A percentile compares a stretch with the other conserved stretches of the same genome.
phyloP scores from a whole-genome alignment of 306 rosid genomes.

The Acacia confusa region DNA sequence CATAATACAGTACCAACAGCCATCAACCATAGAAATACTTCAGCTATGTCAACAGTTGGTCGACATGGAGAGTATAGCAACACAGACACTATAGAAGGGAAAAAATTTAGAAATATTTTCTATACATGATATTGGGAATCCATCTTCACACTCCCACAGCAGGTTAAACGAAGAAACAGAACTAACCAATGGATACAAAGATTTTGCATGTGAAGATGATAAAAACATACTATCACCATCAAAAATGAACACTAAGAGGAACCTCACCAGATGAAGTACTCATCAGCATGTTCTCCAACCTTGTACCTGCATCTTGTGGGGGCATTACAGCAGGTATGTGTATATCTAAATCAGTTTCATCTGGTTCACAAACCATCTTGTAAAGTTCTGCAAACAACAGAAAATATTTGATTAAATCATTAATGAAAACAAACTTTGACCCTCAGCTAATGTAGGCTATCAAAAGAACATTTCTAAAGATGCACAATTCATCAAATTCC shows the following conservation, averaged over 20 bases:
- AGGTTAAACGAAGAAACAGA: background rate
- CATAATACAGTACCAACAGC: constrained; percentile 91
- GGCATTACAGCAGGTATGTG: constrained; percentile 95
- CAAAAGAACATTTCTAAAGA: too few species aligned
- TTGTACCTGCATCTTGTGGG: constrained; percentile 92
- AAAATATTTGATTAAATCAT: constrained; percentile 25
- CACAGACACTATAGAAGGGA: constrained; percentile 75
- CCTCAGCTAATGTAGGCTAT: too few species aligned
- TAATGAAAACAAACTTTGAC: background rate
- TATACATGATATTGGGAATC: background rate
- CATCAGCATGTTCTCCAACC: constrained; percentile 71
- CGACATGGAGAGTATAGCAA: too few species aligned
- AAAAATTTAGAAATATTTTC: background rate
- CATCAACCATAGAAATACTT: constrained; percentile 98
- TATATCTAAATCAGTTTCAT: constrained; percentile 83
- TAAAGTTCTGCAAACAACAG: constrained; percentile 76
- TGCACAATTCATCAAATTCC: too few species aligned
- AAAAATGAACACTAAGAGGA: constrained; percentile 7
- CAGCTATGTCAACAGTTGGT: constrained; percentile 87
- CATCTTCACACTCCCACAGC: background rate
- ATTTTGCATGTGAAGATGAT: background rate
- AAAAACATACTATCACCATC: constrained; percentile 1
- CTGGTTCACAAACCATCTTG: constrained; percentile 98
- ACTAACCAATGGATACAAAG: background rate
- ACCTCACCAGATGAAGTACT: constrained; percentile 64